A percentile compares a stretch with the other conserved stretches of the same genome.
These are phyloP conservation scores for Clavulina sp. DNA, from an alignment of 768 basidiomycete genomes.

Conservation along the genomic window DNA sequence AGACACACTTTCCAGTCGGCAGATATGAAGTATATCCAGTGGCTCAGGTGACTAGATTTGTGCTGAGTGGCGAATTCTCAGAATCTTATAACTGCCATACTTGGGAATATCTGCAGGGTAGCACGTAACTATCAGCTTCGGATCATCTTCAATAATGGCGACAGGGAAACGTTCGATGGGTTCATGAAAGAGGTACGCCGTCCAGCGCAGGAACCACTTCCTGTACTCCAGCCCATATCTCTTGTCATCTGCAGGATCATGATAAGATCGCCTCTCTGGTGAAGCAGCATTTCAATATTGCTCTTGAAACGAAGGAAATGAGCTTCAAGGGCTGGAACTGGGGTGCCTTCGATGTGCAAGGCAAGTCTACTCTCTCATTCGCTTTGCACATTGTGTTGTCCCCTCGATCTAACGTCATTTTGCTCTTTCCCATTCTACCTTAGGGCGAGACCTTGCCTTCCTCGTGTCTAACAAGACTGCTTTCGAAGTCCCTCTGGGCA, in stretches of 20 bases:
- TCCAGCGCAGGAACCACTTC: slow-evolving; percentile 3
- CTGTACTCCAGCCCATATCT: slow-evolving; percentile 2
- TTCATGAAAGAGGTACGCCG: slow-evolving; percentile 68
- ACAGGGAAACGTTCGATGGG: slow-evolving; percentile 78
- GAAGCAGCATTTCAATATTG: slow-evolving; percentile 74
- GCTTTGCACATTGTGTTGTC: slow-evolving; percentile 3
- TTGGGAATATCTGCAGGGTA: no score
- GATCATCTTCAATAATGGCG: slow-evolving; percentile 43
- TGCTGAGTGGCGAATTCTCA: not conserved
- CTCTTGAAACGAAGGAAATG: slow-evolving; percentile 70
- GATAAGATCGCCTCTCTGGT: slow-evolving; percentile 66
- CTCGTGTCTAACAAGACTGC: slow-evolving; percentile 70
- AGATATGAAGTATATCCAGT: slow-evolving; percentile 79
- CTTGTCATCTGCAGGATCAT: slow-evolving; percentile 44
- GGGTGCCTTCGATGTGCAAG: slow-evolving; percentile 90
- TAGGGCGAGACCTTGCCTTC: slow-evolving; percentile 86
- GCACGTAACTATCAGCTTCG: slow-evolving; percentile 85
- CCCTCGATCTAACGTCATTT: not conserved
- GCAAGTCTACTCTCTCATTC: slow-evolving; percentile 25
- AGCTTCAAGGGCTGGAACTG: slow-evolving; percentile 97
- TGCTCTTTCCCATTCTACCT: not conserved
- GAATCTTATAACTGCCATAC: slow-evolving; percentile 12
- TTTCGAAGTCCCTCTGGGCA: slow-evolving; percentile 73
- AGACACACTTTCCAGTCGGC: slow-evolving; percentile 41
- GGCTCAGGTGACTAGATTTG: slow-evolving; percentile 37